These are phyloP conservation scores for Penicillium sp. DNA, from an alignment of 2,329 filamentous ascomycete species.

Conservation along the genomic window DNA sequence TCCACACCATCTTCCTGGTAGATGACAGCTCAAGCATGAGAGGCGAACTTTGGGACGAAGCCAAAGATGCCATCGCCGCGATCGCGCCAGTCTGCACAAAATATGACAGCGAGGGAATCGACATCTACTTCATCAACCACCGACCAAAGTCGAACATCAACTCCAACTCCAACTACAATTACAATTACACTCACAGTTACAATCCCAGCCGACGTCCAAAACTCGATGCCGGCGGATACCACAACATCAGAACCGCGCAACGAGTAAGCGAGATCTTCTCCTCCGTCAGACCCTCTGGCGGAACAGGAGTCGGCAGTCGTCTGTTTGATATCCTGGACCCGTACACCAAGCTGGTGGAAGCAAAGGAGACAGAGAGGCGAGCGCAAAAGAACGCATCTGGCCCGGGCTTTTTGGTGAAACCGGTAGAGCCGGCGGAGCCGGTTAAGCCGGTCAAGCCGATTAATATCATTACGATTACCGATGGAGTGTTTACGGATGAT, in stretches of 20 bases:
- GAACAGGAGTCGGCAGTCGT: constrained; percentile 72
- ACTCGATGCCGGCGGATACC: constrained; percentile 55
- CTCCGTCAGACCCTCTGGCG: constrained; percentile 61
- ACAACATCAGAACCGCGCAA: constrained; percentile 59
- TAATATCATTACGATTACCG: constrained; percentile 91
- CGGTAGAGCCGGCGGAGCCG: constrained; percentile 32
- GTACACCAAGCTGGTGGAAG: constrained; percentile 63
- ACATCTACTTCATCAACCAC: constrained; percentile 88
- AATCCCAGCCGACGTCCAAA: constrained; percentile 39
- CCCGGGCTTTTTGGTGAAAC: constrained; percentile 56
- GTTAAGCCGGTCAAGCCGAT: constrained; percentile 64
- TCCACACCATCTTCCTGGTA: constrained; percentile 87
- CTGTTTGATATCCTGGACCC: constrained; percentile 70
- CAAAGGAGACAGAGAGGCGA: constrained; percentile 39
- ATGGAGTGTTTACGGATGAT: constrained; percentile 79
- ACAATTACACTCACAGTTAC: constrained; percentile 8
- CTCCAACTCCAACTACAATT: background rate
- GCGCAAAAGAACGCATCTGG: constrained; percentile 31
- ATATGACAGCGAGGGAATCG: constrained; percentile 80
- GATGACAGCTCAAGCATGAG: constrained; percentile 91
- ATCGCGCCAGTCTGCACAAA: constrained; percentile 80
- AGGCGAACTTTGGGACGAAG: constrained; percentile 74
- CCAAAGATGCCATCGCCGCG: constrained; percentile 64
- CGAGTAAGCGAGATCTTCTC: constrained; percentile 69
- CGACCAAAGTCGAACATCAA: constrained; percentile 11